Evolutionary conservation across 139 green algal species (phyloP), one percentile per base, ranked within the genome.

Genomic region (Penium margaritaceum): DNA sequence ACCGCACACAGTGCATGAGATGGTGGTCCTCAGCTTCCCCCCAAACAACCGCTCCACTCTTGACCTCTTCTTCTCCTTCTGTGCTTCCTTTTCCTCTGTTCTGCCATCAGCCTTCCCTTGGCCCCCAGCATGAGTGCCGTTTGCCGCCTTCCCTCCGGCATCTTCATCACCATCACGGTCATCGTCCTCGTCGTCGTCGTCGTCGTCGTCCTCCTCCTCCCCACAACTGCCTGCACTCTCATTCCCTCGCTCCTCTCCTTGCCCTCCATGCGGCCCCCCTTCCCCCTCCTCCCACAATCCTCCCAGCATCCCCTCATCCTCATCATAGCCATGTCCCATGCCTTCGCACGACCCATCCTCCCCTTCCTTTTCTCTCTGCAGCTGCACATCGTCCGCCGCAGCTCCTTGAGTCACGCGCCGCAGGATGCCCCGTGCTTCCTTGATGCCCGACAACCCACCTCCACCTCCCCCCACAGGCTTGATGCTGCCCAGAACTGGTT

Each of bases 21-120:
- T 86, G 84, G 95, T 85, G 47, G 35, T 69, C 43, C 30, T 37
- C 61, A 74, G 27, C 72, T 83, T 27, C 35, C 93, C 93, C 2
- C 86, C 92, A 79, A 98, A 98, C 72, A 96, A 90, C 34, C 85
- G 79, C 63, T 94, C 87, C 53, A 98, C 86, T 69, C 51, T 60
- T 21, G 24, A 57, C 46, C 46, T 57, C 46, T 57, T 57, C 46
- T 2, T 21, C n/a, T 57, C 24, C 51, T 60, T 87, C 6, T n/a
- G n/a, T n/a, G n/a, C n/a, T n/a, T n/a, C n/a, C n/a, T n/a, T n/a
- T n/a, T n/a, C n/a, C 87, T 92, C 15, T 87, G n/a, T n/a, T n/a
- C n/a, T n/a, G n/a, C n/a, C n/a, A n/a, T n/a, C n/a, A n/a, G n/a
- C n/a, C n/a, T n/a, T n/a, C n/a, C n/a, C n/a, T n/a, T n/a, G n/a